These are phyloP conservation scores for Paecilomyces sp. DNA, from an alignment of 2,329 filamentous ascomycete species.

Conservation along the genomic window DNA sequence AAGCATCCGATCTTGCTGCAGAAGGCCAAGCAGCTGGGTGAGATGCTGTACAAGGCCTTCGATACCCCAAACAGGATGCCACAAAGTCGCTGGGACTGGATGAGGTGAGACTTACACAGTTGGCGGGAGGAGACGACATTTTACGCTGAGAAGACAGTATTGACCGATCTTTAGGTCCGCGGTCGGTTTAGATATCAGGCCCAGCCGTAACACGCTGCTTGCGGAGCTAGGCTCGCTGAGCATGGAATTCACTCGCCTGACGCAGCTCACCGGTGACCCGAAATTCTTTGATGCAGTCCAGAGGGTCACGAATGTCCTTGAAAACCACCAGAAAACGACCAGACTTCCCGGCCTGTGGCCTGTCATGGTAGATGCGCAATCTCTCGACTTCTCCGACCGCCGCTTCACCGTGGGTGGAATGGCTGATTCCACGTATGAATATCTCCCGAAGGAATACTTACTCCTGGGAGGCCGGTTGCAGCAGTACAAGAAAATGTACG, in stretches of 20 bases:
- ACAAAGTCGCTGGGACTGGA: slow-evolving; percentile 71
- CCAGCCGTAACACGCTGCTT: slow-evolving; percentile 56
- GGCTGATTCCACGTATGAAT: slow-evolving; percentile 45
- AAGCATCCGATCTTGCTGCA: slow-evolving; percentile 62
- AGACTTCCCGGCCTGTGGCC: slow-evolving; percentile 75
- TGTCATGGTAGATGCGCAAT: slow-evolving; percentile 56
- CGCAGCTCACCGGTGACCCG: slow-evolving; percentile 71
- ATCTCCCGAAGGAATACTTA: slow-evolving; percentile 43
- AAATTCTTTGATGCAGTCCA: slow-evolving; percentile 88
- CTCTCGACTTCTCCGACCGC: slow-evolving; percentile 19
- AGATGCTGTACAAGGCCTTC: slow-evolving; percentile 74
- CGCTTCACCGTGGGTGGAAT: slow-evolving; percentile 38
- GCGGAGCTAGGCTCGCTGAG: slow-evolving; percentile 71
- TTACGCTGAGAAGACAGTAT: slow-evolving; percentile 29
- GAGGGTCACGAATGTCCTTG: slow-evolving; percentile 71
- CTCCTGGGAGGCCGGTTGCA: slow-evolving; percentile 34
- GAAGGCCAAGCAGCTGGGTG: slow-evolving; percentile 74
- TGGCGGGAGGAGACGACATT: neutral
- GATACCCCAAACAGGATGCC: slow-evolving; percentile 95
- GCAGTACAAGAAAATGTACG: slow-evolving; percentile 39
- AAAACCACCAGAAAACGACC: slow-evolving; percentile 65
- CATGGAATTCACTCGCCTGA: slow-evolving; percentile 85
- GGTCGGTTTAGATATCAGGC: slow-evolving; percentile 29
- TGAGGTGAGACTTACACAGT: slow-evolving; percentile 41
- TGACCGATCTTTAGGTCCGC: slow-evolving; percentile 17